A percentile compares a stretch with the other conserved stretches of the same genome.
These are phyloP conservation scores for Ilyonectria sp. DNA, from an alignment of 2,329 filamentous ascomycete species.

Conservation along the genomic window DNA sequence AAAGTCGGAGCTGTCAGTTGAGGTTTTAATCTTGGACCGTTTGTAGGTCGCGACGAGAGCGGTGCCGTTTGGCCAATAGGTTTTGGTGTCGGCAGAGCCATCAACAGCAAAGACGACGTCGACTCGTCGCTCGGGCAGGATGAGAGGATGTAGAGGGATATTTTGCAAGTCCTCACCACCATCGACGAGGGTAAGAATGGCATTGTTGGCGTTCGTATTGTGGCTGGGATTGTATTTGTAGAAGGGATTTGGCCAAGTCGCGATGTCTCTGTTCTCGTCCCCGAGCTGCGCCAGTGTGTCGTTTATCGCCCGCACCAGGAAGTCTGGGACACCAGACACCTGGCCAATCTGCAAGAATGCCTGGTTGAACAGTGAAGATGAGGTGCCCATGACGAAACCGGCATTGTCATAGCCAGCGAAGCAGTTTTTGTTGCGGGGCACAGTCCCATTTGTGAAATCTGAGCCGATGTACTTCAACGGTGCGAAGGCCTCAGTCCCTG, in stretches of 20 bases:
- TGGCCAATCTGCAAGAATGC: conserved; percentile 74
- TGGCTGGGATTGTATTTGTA: conserved; percentile 72
- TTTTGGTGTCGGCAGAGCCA: conserved; percentile 79
- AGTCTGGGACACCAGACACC: conserved; percentile 53
- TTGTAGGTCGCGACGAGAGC: conserved; percentile 81
- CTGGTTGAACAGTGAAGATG: conserved; percentile 87
- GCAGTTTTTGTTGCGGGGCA: conserved; percentile 73
- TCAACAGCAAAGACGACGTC: conserved; percentile 89
- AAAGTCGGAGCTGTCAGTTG: conserved; percentile 78
- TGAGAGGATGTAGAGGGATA: conserved; percentile 83
- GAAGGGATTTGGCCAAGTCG: conserved; percentile 85
- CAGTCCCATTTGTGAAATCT: conserved; percentile 74
- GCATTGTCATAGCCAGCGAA: conserved; percentile 86
- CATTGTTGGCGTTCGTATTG: conserved; percentile 69
- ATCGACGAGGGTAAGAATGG: conserved; percentile 80
- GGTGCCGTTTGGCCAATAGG: conserved; percentile 84
- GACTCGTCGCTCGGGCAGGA: conserved; percentile 79
- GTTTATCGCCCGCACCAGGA: conserved; percentile 53
- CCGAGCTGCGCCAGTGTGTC: conserved; percentile 65
- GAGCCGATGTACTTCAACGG: conserved; percentile 81
- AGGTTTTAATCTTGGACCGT: conserved; percentile 69
- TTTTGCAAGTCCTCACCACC: conserved; percentile 86
- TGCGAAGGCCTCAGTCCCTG: conserved; percentile 70
- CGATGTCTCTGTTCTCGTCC: conserved; percentile 78
- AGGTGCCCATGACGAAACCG: conserved; percentile 89